phyloP scores from a whole-genome alignment of 257 asterid species.

The Solanum habrochaites region DNA sequence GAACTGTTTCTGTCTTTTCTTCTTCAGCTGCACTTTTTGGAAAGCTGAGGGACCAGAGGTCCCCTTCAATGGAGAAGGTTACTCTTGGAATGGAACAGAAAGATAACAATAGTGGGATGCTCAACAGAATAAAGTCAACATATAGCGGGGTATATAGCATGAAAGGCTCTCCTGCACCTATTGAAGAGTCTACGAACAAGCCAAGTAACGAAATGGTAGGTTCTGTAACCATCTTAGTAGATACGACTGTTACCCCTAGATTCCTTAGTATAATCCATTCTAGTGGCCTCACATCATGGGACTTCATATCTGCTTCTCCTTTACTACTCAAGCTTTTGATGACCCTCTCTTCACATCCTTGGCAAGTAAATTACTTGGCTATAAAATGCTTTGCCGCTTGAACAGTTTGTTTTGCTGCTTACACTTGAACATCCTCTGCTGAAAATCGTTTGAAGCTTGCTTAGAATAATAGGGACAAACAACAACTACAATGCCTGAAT shows the following conservation, averaged over 20 bases:
- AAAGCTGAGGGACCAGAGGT: constrained; percentile 49
- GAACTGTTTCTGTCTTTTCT: constrained; percentile 90
- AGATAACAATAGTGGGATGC: constrained; percentile 35
- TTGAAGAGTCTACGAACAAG: constrained; percentile 21
- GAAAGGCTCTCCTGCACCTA: constrained; percentile 29
- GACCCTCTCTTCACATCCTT: neutral
- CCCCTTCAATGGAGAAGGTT: constrained; percentile 21
- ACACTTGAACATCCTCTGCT: neutral
- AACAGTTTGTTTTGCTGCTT: neutral
- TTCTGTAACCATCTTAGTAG: neutral
- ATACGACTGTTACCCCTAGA: neutral
- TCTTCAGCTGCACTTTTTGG: constrained; percentile 91
- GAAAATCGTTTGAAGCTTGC: neutral
- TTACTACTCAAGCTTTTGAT: neutral
- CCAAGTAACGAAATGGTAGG: constrained; percentile 42
- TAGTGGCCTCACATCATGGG: neutral
- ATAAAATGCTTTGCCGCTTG: neutral
- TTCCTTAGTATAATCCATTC: neutral
- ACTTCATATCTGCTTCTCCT: neutral
- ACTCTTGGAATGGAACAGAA: constrained; percentile 30
- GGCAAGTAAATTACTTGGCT: neutral
- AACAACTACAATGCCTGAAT: neutral
- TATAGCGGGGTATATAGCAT: constrained; percentile 70
- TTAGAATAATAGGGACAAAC: neutral
- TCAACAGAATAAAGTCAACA: constrained; percentile 58